phyloP scores from a whole-genome alignment of 2,329 filamentous ascomycete species.

The Didymella pinodella region DNA sequence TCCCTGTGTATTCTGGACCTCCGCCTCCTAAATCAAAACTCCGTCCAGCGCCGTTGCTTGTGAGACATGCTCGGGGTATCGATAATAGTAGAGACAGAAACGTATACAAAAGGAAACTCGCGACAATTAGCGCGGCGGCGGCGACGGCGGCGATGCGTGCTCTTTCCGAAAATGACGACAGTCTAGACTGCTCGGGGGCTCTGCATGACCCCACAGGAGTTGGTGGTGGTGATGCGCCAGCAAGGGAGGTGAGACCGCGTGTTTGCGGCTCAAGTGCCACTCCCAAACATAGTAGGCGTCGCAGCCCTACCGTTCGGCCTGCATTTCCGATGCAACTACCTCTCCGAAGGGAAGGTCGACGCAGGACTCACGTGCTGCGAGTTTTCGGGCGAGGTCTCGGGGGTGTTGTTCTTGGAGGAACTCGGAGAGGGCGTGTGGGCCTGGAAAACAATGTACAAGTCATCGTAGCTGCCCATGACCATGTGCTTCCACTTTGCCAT shows the following conservation, averaged over 20 bases:
- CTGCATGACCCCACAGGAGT: conserved; percentile 17
- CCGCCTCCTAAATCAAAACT: conserved; percentile 17
- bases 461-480: conserved; percentile 55
- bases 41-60: conserved; percentile 28
- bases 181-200: conserved; percentile 12
- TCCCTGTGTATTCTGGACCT: conserved; percentile 2
- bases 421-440: conserved; percentile 46
- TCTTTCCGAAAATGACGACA: conserved; percentile 9
- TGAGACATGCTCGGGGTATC: conserved; percentile 36
- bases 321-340: conserved; percentile 29
- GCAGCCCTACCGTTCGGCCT: conserved; percentile 22
- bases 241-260: conserved; percentile 27
- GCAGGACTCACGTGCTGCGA: conserved; percentile 50
- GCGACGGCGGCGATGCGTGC: conserved; percentile 5
- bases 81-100: conserved; percentile 23
- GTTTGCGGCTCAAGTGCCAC: conserved; percentile 15
- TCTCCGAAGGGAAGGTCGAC: conserved; percentile 44
- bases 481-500: conserved; percentile 57
- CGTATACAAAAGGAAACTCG: conserved; percentile 8
- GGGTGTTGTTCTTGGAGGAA: conserved; percentile 50
- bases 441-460: conserved; percentile 60
- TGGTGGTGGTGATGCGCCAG: conserved; percentile 10
- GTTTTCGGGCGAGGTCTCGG: conserved; percentile 49
- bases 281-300: conserved; percentile 19
- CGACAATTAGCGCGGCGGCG: conserved; percentile 1